A percentile compares a stretch with the other conserved stretches of the same genome.
Evolutionary conservation across 108 stramenopile genomes (phyloP).

Genomic region (Cyclotella baltica): DNA sequence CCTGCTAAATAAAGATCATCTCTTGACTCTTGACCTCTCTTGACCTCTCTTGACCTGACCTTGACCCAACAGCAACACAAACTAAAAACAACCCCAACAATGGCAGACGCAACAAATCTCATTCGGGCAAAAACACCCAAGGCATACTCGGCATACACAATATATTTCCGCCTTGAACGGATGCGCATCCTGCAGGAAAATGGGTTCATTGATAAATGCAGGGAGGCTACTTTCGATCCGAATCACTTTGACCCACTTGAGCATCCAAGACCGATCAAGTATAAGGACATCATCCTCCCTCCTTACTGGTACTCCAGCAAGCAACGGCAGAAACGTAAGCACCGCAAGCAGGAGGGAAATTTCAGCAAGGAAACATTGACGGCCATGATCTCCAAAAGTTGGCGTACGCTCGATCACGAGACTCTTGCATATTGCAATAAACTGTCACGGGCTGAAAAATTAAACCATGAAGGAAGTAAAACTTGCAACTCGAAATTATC

Average conservation of each 20-base stretch:
- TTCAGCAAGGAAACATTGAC: constrained; percentile 1
- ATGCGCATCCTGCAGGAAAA: constrained; percentile 8
- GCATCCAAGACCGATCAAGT: constrained; percentile 10
- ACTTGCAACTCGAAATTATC: too few relatives aligned
- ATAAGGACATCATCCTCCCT: neutral
- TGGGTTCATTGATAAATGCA: constrained; percentile 6
- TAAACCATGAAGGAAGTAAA: too few relatives aligned
- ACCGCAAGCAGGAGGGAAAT: constrained; percentile 14
- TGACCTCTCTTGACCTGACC: too few relatives aligned
- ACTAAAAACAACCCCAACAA: too few relatives aligned
- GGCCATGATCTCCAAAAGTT: constrained; percentile 6
- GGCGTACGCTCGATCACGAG: too few relatives aligned
- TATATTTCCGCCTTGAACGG: constrained; percentile 22
- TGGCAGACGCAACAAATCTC: too few relatives aligned
- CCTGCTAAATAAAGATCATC: too few relatives aligned
- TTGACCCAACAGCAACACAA: too few relatives aligned
- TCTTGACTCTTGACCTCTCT: too few relatives aligned
- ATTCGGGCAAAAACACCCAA: constrained; percentile 12
- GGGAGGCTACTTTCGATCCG: neutral
- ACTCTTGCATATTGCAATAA: too few relatives aligned
- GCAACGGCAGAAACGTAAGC: constrained; percentile 17
- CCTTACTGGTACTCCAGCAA: constrained; percentile 21
- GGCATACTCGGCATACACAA: constrained; percentile 30
- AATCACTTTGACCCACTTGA: constrained; percentile 17
- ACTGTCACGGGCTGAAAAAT: too few relatives aligned